Evolutionary conservation across 768 basidiomycete genomes (phyloP).

Genomic region (Fistulinella prunicolor): DNA sequence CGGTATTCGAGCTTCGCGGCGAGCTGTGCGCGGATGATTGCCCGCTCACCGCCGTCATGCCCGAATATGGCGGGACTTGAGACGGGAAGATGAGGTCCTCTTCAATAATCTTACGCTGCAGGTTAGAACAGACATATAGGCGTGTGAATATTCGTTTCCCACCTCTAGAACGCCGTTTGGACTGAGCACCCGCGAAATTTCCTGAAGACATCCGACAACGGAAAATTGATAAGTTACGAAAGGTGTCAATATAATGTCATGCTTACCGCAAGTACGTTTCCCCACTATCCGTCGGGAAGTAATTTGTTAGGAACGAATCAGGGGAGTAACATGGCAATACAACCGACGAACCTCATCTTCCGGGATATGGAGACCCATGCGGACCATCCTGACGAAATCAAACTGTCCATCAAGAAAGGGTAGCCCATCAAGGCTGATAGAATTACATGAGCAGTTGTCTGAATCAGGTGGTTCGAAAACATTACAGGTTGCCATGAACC

Average conservation of each 20-base stretch:
- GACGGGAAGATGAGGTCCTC: conserved; percentile 73
- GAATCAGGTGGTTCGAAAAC: neutral
- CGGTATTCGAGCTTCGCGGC: conserved; percentile 28
- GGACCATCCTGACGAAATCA: conserved; percentile 62
- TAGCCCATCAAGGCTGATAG: conserved; percentile 56
- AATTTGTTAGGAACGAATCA: conserved; percentile 14
- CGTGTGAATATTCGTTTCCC: conserved; percentile 11
- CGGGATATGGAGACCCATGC: conserved; percentile 65
- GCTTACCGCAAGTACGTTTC: conserved; percentile 58
- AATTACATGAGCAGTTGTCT: conserved; percentile 5
- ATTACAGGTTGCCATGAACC: conserved; percentile 69
- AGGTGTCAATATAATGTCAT: conserved; percentile 7
- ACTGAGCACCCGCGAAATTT: conserved; percentile 63
- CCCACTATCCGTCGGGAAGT: conserved; percentile 47
- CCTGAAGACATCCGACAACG: conserved; percentile 38
- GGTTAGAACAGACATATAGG: conserved; percentile 5
- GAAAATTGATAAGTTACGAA: conserved; percentile 14
- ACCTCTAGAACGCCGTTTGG: conserved; percentile 66
- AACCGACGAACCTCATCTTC: conserved; percentile 62
- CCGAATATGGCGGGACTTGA: conserved; percentile 8
- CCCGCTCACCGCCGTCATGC: conserved; percentile 2
- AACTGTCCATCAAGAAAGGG: conserved; percentile 59
- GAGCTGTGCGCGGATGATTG: conserved; percentile 24
- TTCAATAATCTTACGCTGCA: conserved; percentile 55
- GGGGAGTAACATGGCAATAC: neutral